Percentiles rank a stretch among this genome's conserved stretches.
These are phyloP conservation scores for Pulicaria dysenterica DNA, from an alignment of 129 eudicot species.

Conservation along the genomic window DNA sequence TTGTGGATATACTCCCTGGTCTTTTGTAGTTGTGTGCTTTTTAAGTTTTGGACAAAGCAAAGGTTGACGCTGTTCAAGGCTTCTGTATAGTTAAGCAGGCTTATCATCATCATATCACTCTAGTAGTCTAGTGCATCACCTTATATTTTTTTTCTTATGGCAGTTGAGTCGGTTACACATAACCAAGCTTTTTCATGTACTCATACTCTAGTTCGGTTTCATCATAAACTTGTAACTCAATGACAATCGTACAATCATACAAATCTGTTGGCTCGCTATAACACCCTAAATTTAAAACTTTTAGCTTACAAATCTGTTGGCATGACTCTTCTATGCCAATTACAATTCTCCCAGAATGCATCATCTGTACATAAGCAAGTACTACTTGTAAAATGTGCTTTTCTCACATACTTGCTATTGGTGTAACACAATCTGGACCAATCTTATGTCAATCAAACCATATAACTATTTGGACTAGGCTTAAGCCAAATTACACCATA, in stretches of 20 bases:
- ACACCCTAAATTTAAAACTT: too few species aligned
- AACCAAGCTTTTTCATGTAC: background rate
- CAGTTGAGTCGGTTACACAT: background rate
- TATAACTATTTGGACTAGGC: too few species aligned
- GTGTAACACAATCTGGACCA: too few species aligned
- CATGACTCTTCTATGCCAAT: too few species aligned
- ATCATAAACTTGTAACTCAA: background rate
- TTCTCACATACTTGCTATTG: too few species aligned
- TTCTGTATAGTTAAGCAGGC: background rate
- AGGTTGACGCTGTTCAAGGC: background rate
- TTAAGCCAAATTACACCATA: too few species aligned
- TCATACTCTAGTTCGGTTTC: background rate
- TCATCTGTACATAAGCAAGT: too few species aligned
- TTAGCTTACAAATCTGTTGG: too few species aligned
- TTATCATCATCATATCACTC: background rate
- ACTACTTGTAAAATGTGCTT: too few species aligned
- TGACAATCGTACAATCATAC: background rate
- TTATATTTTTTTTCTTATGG: background rate
- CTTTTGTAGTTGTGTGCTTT: background rate
- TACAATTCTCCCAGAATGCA: too few species aligned
- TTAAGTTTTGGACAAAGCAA: background rate
- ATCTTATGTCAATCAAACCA: too few species aligned
- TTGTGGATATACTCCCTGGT: background rate
- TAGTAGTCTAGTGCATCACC: background rate
- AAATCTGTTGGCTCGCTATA: too few species aligned